Conservation (phyloP, 352 stramenopile genomes). For the Globisporangium emineosum region DNA sequence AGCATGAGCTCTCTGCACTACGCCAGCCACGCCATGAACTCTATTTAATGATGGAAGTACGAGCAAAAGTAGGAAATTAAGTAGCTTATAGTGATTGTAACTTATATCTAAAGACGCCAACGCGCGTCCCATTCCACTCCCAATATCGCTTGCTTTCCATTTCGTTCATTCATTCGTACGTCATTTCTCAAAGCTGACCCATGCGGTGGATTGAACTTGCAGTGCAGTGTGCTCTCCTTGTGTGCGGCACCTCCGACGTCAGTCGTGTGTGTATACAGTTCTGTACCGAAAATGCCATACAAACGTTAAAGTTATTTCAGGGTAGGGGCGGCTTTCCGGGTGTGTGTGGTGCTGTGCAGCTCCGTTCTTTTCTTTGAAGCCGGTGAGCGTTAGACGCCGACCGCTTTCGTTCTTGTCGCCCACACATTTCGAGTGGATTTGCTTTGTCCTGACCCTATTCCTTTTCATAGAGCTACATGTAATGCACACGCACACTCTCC, state of each 20-base stretch:
- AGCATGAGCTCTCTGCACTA: conserved; percentile 14
- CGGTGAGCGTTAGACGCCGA: not conserved
- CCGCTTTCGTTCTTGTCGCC: not conserved
- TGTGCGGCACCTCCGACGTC: not conserved
- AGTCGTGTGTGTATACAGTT: not conserved
- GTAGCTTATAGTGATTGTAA: conserved; percentile 1
- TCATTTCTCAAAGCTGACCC: no score
- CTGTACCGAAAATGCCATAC: not conserved
- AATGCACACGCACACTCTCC: not conserved
- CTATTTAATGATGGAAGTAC: conserved; percentile 9
- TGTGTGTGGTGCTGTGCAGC: not conserved
- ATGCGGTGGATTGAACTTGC: not conserved
- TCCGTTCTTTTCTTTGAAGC: not conserved
- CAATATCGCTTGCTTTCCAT: not conserved
- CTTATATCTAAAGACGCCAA: not conserved
- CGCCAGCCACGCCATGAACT: not conserved
- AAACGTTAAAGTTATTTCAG: not conserved
- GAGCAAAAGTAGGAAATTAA: not conserved
- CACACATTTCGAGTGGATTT: not conserved
- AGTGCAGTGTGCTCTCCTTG: no score
- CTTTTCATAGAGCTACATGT: not conserved
- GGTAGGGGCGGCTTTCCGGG: not conserved
- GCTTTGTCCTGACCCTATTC: not conserved
- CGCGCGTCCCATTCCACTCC: not conserved
- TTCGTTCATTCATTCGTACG: no score